phyloP scores from a whole-genome alignment of 225 moss, liverwort and hornwort genomes.

The Polytrichum commune region DNA sequence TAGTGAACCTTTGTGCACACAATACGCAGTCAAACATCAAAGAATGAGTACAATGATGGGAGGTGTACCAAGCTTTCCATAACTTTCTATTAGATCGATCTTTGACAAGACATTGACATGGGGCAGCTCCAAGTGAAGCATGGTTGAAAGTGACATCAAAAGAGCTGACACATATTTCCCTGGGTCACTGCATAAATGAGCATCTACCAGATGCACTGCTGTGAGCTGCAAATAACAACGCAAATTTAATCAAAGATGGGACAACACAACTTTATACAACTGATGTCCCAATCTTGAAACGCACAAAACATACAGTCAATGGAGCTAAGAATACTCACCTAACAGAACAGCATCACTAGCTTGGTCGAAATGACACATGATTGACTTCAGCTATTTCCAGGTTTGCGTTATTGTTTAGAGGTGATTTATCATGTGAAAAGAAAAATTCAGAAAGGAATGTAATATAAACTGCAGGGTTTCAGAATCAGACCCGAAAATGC shows the following conservation, averaged over 20 bases:
- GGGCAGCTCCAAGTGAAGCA: slow-evolving; percentile 99
- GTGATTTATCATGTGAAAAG: too few species aligned
- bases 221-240: slow-evolving; percentile 67
- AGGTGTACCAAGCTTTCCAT: slow-evolving; percentile 89
- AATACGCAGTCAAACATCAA: too few species aligned
- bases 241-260: too few species aligned
- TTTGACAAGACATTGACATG: slow-evolving; percentile 97
- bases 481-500: slow-evolving; percentile 69
- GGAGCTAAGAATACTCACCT: slow-evolving; percentile 11
- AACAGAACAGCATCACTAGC: slow-evolving; percentile 1
- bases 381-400: slow-evolving; percentile 1
- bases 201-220: slow-evolving; percentile 95
- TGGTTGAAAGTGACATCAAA: slow-evolving; percentile 83
- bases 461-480: not conserved
- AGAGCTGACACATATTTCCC: slow-evolving; percentile 95
- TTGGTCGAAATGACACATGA: not conserved
- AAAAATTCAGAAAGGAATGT: not conserved
- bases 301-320: not conserved
- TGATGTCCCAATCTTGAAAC: too few species aligned
- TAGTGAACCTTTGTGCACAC: too few species aligned
- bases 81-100: slow-evolving; percentile 98
- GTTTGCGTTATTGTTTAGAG: not conserved
- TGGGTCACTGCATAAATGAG: slow-evolving; percentile 98
- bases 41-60: not conserved
- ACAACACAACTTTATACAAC: too few species aligned